Evolutionary conservation across 179 eudicot species (phyloP), one percentile per base, ranked within the genome.

Genomic region (Vitellaria paradoxa): DNA sequence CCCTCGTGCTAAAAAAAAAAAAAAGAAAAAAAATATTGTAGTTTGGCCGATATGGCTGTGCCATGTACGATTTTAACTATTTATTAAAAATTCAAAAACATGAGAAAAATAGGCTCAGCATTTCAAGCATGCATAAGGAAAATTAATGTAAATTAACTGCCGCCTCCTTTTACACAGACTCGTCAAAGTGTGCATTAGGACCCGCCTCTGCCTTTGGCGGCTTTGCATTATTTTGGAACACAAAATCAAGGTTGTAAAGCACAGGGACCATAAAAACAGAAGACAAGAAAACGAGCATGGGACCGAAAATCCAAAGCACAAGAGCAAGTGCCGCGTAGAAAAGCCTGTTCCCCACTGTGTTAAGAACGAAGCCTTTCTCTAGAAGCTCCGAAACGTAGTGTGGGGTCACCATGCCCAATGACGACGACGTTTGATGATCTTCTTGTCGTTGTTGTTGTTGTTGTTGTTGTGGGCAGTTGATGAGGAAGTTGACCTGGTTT

Each of bases 291-390:
- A 89, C 94, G 0, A 90, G 50, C 11, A 90, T 83, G 9, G 92
- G 94, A 14, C 94, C 94, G 60, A 90, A 89, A 11, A 90, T 89
- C 94, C 94, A 90, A 2, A 90, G 89, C 81, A 90, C 52, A 65
- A 90, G 71, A 0, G 94, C 92, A 2, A 90, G 74, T 0, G 94
- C 92, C 17, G 76, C 76, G 64, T 90, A 87, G 67, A 90, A 90
- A 5, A 90, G 64, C 80, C 92, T 78, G 52, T 90, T 90, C 70
- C 92, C 94, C 2, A 89, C 80, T 0, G 81, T 82, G 77, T 89
- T 90, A 6, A 90, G 80, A 0, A 61, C 40, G 14, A 89, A 81
- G 37, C 92, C 88, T 60, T 73, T 89, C 57, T 90, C 94, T 12
- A 89, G 74, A 15, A 90, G 78, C 42, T 83, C 88, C 5, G 75